Base-by-base conservation (phyloP, 2,329 filamentous ascomycete species). In the Neonectria ditissima region DNA sequence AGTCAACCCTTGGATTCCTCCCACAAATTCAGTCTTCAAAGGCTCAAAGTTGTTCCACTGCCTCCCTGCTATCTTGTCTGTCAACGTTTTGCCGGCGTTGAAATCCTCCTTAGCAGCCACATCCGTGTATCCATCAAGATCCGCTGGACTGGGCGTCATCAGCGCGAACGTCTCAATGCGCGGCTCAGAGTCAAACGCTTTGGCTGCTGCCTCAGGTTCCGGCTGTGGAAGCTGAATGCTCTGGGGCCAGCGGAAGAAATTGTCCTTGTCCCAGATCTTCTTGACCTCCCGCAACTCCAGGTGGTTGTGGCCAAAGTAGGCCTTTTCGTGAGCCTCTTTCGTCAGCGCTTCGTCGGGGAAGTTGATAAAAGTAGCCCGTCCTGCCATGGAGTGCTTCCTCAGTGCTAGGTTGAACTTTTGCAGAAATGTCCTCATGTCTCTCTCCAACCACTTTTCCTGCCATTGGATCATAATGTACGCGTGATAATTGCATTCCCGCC, bases 381-480 rank as follows among this genome's bases (percentile, higher is more conserved):
- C 44, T 0, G 52, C 59, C 9, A 76, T 45, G 0, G 77, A 73
- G 20, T 65, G 63, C 1, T 58, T 50, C 10, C 59, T 60, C 16
- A 79, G 14, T 2, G 45, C 60, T 10, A 64, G 11, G 48, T 74
- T 76, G 43, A 77, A 66, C 16, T 44, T 60, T 4, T 10, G 9
- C 30, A 76, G 28, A 30, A 73, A 69, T 0, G 39, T 22, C 10
- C 69, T 62, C 74, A 78, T 76, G 32, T 76, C 68, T 11, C 39
- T 45, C 60, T 77, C 76, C 8, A 79, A 9, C 62, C 66, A 78
- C 53, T 79, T 78, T 0, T 77, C 75, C 16, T 64, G 59, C 70
- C 74, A 79, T 24, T 69, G 54, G 3, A 79, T 47, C 67, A 66
- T 72, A 20, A 79, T 57, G 24, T 79, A 78, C 0, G 65, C 56